Evolutionary conservation across 2,329 filamentous ascomycete genomes (phyloP).

Genomic region (Aureobasidium sp.): DNA sequence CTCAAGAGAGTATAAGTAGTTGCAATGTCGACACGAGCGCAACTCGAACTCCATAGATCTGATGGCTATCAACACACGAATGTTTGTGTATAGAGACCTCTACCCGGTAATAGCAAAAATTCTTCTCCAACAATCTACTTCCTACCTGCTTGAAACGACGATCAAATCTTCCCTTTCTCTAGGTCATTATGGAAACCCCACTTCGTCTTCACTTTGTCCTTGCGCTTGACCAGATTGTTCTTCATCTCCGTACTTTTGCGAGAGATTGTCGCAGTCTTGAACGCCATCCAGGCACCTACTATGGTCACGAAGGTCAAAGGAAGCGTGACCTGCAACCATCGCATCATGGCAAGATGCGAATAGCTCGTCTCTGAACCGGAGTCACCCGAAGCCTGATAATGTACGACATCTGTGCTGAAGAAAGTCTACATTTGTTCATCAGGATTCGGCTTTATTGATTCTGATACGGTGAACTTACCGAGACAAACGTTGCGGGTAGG

Average conservation of each 20-base stretch:
- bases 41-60: no score
- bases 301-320: conserved; percentile 28
- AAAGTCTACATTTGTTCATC: not conserved
- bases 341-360: conserved; percentile 23
- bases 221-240: not conserved
- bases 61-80: no score
- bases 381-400: not conserved
- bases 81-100: no score
- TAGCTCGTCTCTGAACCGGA: conserved; percentile 19
- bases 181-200: not conserved
- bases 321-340: conserved; percentile 32
- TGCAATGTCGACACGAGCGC: no score
- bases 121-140: no score
- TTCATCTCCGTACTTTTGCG: not conserved
- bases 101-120: no score
- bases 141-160: not conserved
- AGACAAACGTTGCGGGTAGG: conserved; percentile 23
- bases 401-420: not conserved
- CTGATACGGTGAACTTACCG: conserved; percentile 2
- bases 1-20: no score
- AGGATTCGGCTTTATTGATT: not conserved
- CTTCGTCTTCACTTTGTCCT: not conserved
- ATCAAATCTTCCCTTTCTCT: not conserved
- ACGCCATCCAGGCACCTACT: conserved; percentile 16
- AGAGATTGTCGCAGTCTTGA: conserved; percentile 12